These are phyloP conservation scores for Discostella stelligeroides DNA, from an alignment of 108 stramenopile genomes.

Conservation along the genomic window DNA sequence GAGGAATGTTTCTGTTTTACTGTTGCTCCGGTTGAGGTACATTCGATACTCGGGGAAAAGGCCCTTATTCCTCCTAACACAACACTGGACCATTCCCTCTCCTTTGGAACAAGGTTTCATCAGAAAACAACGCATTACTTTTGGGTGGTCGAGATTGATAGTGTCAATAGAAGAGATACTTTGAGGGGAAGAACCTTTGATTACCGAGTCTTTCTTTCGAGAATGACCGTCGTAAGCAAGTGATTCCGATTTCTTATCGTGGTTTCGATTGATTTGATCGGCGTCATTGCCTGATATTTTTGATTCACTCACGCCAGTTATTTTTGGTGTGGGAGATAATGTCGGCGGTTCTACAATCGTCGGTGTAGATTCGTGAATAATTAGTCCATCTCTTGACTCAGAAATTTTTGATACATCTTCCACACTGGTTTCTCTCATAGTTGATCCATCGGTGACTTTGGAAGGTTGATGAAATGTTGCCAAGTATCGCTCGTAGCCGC, in stretches of 20 bases:
- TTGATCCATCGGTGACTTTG: not conserved
- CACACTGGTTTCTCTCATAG: not conserved
- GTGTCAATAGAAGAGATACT: slow-evolving; percentile 33
- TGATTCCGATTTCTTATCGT: not conserved
- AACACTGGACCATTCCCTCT: slow-evolving; percentile 82
- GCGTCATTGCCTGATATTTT: slow-evolving; percentile 22
- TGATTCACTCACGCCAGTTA: not conserved
- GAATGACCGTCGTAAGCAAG: not conserved
- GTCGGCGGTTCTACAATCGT: not conserved
- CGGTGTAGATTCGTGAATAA: not conserved
- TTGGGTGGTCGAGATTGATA: slow-evolving; percentile 48
- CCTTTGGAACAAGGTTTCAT: slow-evolving; percentile 67
- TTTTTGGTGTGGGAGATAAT: slow-evolving; percentile 6
- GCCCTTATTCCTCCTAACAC: slow-evolving; percentile 75
- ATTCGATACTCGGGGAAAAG: slow-evolving; percentile 85
- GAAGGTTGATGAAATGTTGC: slow-evolving; percentile 8
- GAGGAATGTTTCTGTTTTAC: slow-evolving; percentile 79
- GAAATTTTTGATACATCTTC: not conserved
- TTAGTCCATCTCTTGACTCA: not conserved
- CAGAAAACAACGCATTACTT: slow-evolving; percentile 60
- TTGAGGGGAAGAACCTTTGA: slow-evolving; percentile 15
- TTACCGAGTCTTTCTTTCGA: slow-evolving; percentile 11
- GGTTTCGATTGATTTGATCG: slow-evolving; percentile 23
- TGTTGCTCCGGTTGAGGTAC: slow-evolving; percentile 57
- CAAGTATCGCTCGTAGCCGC: slow-evolving; percentile 19